phyloP scores from a whole-genome alignment of 441 rosid species.

The Erodium texanum region DNA sequence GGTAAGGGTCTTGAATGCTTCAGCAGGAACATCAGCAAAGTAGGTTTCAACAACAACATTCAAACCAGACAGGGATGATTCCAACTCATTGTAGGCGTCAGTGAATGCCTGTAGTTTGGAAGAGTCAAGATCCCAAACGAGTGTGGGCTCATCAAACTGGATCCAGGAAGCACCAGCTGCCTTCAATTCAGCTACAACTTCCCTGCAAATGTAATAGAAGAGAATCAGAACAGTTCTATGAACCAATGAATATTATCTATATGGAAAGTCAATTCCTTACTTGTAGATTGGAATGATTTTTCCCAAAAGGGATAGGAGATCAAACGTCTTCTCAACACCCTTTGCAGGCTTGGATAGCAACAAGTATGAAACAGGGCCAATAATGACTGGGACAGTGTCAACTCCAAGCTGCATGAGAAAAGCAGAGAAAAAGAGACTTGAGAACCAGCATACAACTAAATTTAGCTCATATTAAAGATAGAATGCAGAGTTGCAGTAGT shows the following conservation, averaged over 20 bases:
- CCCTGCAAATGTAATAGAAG: conserved; percentile 37
- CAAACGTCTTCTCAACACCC: conserved; percentile 76
- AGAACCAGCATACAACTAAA: neutral
- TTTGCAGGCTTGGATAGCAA: conserved; percentile 85
- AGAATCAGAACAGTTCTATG: conserved; percentile 17
- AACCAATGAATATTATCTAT: neutral
- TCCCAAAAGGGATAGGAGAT: conserved; percentile 76
- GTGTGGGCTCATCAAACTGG: conserved; percentile 88
- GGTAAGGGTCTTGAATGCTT: conserved; percentile 69
- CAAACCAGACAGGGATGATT: conserved; percentile 69
- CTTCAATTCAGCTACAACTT: conserved; percentile 82
- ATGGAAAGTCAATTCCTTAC: conserved; percentile 29
- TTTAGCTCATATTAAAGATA: neutral
- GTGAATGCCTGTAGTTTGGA: conserved; percentile 74
- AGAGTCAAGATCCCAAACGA: conserved; percentile 78
- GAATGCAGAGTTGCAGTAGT: neutral
- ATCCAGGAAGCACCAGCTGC: conserved; percentile 94
- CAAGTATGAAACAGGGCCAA: conserved; percentile 94
- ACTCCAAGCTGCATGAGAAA: conserved; percentile 63
- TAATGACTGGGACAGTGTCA: conserved; percentile 74
- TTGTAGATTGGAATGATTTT: conserved; percentile 83
- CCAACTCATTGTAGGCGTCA: conserved; percentile 64
- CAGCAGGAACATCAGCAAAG: conserved; percentile 83
- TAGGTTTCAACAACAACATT: conserved; percentile 83
- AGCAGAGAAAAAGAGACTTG: conserved; percentile 5